These are phyloP conservation scores for Vigna angularis DNA, from an alignment of 306 rosid genomes.

Conservation along the genomic window DNA sequence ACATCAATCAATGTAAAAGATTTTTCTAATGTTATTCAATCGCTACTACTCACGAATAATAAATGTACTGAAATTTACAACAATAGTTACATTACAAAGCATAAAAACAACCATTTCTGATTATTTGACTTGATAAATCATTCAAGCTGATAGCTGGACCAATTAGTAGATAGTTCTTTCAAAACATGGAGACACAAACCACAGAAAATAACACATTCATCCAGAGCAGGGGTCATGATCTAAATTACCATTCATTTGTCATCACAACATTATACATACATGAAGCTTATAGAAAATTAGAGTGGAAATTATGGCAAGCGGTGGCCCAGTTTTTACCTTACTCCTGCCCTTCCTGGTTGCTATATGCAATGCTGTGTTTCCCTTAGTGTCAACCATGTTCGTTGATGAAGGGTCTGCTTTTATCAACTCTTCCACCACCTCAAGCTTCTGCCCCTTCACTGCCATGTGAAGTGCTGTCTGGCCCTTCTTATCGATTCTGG, in stretches of 20 bases:
- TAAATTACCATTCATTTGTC: neutral
- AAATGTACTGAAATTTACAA: too few relatives aligned
- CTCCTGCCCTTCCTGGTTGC: constrained; percentile 84
- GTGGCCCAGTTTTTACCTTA: constrained; percentile 61
- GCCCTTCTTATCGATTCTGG: constrained; percentile 83
- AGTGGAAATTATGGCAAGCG: neutral
- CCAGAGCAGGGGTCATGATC: neutral
- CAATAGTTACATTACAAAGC: too few relatives aligned
- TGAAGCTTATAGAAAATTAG: neutral
- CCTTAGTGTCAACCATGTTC: constrained; percentile 80
- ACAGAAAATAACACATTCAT: neutral
- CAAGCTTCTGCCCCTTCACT: constrained; percentile 82
- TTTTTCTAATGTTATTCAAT: too few relatives aligned
- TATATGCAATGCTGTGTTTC: constrained; percentile 86
- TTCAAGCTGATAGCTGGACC: neutral
- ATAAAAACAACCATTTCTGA: too few relatives aligned
- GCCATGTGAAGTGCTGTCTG: constrained; percentile 99
- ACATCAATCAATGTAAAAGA: too few relatives aligned
- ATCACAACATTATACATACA: neutral
- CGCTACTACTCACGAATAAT: too few relatives aligned
- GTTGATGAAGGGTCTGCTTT: constrained; percentile 63
- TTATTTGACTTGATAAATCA: neutral
- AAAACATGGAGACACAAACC: neutral
- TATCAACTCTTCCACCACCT: constrained; percentile 76
- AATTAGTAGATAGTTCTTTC: neutral